Evolutionary conservation across 2,329 filamentous ascomycete genomes (phyloP).

Genomic region (Lachnellula hyalina): DNA sequence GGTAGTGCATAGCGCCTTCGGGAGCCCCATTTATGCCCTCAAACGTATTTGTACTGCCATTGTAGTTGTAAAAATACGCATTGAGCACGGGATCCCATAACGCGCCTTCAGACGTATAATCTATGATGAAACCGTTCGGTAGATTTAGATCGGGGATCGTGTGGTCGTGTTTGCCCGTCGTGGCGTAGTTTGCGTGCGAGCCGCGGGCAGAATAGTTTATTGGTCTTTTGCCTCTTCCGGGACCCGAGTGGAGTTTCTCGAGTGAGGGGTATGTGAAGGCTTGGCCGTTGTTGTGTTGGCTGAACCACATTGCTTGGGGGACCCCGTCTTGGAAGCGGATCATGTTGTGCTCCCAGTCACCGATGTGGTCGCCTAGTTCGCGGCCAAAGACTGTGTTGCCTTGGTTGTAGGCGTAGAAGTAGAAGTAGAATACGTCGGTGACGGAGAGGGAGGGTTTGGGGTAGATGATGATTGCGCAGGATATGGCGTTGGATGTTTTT

Average conservation of each 20-base stretch:
- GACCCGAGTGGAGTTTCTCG: conserved; percentile 38
- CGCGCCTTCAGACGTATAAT: conserved; percentile 49
- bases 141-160: conserved; percentile 56
- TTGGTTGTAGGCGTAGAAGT: conserved; percentile 33
- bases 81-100: conserved; percentile 56
- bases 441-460: conserved; percentile 47
- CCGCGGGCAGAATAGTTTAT: conserved; percentile 55
- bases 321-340: conserved; percentile 54
- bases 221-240: conserved; percentile 41
- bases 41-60: conserved; percentile 30
- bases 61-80: conserved; percentile 52
- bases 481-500: conserved; percentile 44
- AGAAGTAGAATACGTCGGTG: conserved; percentile 32
- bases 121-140: conserved; percentile 45
- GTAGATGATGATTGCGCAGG: conserved; percentile 50
- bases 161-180: conserved; percentile 54
- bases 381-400: conserved; percentile 28
- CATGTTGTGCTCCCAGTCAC: conserved; percentile 65
- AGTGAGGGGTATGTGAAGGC: conserved; percentile 54
- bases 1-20: conserved; percentile 49
- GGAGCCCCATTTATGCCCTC: conserved; percentile 35
- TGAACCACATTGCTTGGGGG: conserved; percentile 56
- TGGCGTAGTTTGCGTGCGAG: conserved; percentile 61
- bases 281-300: conserved; percentile 57
- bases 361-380: conserved; percentile 47